phyloP scores from a whole-genome alignment of 768 basidiomycete genomes.

The Austroboletus eburneus region DNA sequence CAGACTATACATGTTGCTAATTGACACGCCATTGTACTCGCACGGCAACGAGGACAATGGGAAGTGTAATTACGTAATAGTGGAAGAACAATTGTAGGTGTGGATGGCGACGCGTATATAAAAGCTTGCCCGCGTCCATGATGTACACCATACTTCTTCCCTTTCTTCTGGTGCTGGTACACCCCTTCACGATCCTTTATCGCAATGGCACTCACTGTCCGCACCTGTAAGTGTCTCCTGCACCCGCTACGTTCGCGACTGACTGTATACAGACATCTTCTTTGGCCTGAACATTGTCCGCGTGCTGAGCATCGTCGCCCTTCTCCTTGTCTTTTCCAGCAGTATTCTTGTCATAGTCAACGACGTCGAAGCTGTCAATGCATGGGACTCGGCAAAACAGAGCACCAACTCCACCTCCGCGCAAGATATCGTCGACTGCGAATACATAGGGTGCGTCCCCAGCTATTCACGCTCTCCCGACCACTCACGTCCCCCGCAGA shows the following conservation, averaged over 20 bases:
- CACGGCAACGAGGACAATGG: constrained; percentile 23
- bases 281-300: constrained; percentile 79
- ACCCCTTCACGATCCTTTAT: constrained; percentile 23
- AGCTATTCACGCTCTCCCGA: not conserved
- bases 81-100: constrained; percentile 30
- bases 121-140: not conserved
- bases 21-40: not conserved
- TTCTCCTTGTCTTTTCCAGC: constrained; percentile 77
- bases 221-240: constrained; percentile 41
- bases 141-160: constrained; percentile 5
- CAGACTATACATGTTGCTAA: not conserved
- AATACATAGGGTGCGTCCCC: constrained; percentile 68
- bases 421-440: constrained; percentile 48
- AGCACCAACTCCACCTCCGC: constrained; percentile 28
- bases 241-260: not conserved
- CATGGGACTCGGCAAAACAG: constrained; percentile 44
- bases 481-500: constrained; percentile 35
- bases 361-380: constrained; percentile 73
- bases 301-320: constrained; percentile 69
- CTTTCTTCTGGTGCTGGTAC: constrained; percentile 30
- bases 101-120: constrained; percentile 26
- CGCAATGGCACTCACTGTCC: constrained; percentile 29
- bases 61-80: constrained; percentile 17
- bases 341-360: constrained; percentile 70
- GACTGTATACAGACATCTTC: constrained; percentile 47